phyloP scores from a whole-genome alignment of 2,329 filamentous ascomycete species.

The Stagonosporopsis rhizophila region DNA sequence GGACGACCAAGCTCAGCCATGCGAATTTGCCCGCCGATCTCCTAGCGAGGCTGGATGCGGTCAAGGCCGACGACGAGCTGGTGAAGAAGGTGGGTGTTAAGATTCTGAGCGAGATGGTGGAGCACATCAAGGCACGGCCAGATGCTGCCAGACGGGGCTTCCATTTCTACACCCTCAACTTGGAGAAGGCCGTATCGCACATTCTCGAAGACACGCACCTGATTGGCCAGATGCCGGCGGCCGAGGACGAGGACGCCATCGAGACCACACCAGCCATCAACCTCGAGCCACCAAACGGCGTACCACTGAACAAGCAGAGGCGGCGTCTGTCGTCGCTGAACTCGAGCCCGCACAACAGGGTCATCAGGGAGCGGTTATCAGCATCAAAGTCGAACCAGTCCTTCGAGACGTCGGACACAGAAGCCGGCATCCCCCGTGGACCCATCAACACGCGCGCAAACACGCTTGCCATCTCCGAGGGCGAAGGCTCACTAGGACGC shows the following conservation, averaged over 20 bases:
- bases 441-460: slow-evolving; percentile 79
- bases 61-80: slow-evolving; percentile 80
- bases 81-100: slow-evolving; percentile 83
- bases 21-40: slow-evolving; percentile 78
- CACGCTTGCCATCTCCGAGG: slow-evolving; percentile 91
- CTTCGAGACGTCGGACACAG: slow-evolving; percentile 74
- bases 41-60: slow-evolving; percentile 72
- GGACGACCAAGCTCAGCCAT: slow-evolving; percentile 93
- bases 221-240: slow-evolving; percentile 67
- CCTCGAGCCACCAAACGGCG: slow-evolving; percentile 38
- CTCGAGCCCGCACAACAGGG: slow-evolving; percentile 84
- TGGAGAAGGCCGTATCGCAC: slow-evolving; percentile 95
- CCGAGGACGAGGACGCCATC: slow-evolving; percentile 54
- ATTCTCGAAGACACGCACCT: slow-evolving; percentile 86
- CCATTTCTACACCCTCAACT: slow-evolving; percentile 96
- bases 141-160: slow-evolving; percentile 67
- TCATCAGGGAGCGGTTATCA: slow-evolving; percentile 75
- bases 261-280: slow-evolving; percentile 54
- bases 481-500: slow-evolving; percentile 84
- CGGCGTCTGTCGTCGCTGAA: slow-evolving; percentile 80
- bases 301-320: slow-evolving; percentile 40
- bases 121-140: slow-evolving; percentile 73
- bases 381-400: slow-evolving; percentile 59
- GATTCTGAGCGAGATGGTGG: slow-evolving; percentile 83
- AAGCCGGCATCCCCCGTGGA: slow-evolving; percentile 77